phyloP scores from a whole-genome alignment of 441 rosid genomes.

The Aleurites moluccanus region DNA sequence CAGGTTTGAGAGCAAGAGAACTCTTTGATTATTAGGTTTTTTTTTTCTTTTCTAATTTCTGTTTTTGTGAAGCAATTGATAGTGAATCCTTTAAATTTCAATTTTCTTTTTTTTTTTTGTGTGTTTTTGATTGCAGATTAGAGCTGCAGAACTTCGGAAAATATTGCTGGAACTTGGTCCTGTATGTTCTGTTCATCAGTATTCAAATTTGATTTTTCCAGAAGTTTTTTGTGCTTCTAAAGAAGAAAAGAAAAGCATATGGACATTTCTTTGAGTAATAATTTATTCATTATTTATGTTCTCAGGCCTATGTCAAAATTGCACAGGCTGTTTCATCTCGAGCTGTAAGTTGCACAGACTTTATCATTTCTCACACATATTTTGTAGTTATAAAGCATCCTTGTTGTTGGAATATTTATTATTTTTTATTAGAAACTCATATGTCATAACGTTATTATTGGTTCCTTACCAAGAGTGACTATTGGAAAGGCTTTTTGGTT shows the following conservation, averaged over 20 bases:
- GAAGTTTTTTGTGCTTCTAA: conserved; percentile 7
- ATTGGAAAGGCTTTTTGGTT: not conserved
- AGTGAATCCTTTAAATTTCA: not conserved
- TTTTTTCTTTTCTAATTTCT: not conserved
- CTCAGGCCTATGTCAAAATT: conserved; percentile 83
- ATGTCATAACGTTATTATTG: not conserved
- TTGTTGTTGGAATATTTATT: not conserved
- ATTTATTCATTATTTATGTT: conserved; percentile 12
- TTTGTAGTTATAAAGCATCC: not conserved
- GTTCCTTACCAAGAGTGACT: not conserved
- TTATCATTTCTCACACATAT: not conserved
- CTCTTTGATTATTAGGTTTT: not conserved
- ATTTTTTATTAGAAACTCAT: not conserved
- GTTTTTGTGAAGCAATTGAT: not conserved
- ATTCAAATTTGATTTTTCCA: not conserved
- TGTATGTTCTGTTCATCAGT: conserved; percentile 41
- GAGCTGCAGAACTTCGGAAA: conserved; percentile 86
- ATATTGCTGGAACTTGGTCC: conserved; percentile 86
- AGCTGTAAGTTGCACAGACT: conserved; percentile 52
- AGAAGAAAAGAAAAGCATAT: not conserved
- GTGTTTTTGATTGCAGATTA: conserved; percentile 45
- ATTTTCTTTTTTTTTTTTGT: not conserved
- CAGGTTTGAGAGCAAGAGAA: conserved; percentile 37
- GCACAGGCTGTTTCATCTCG: conserved; percentile 96
- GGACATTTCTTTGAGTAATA: not conserved